Base-by-base conservation (phyloP, 352 stramenopile genomes). In the Phytophthora sp. region DNA sequence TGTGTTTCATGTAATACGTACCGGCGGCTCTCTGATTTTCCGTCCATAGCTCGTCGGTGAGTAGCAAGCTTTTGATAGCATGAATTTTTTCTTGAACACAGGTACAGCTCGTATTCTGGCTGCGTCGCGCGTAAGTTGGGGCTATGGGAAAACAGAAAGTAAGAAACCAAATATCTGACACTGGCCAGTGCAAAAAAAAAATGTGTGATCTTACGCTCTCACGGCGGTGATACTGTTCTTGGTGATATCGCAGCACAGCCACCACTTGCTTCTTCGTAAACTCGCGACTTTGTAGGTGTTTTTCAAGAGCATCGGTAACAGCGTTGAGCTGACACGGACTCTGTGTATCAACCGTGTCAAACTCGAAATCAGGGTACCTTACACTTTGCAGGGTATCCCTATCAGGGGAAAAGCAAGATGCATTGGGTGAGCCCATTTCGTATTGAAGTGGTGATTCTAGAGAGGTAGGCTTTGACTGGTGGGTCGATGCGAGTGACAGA, bases 181-280 rank as follows among this genome's bases (percentile, higher is more conserved):
- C 8, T 18, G 21, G 10, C 28, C 2, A 46, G 9, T 24, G 37
- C 13, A 31, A 44, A 18, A 21, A 18, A 5, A 23, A 35, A 26
- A 42, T n/a, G n/a, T n/a, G 35, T 24, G 7, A 48, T n/a, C 53
- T 38, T 59, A 62, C 57, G 13, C 28, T 69, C 18, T 76, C 62
- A 12, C 67, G 60, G n/a, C 62, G 59, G 15, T 66, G 49, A 44
- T 76, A 69, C 46, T 73, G 64, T 10, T 57, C 62, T 32, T 72
- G 61, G 28, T 77, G 75, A 49, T 75, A 76, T 8, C 62, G 56
- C 0, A 88, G 28, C 27, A 76, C 66, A 13, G 73, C 78, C 10
- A 66, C 44, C 9, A 88, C 56, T 60, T 88, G 73, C 18, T 83
- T 88, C 20, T 69, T 68, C 0, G 73, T 66, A 38, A 88, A 84